Conservation (phyloP, 768 basidiomycete species). For the Kwoniella europaea region DNA sequence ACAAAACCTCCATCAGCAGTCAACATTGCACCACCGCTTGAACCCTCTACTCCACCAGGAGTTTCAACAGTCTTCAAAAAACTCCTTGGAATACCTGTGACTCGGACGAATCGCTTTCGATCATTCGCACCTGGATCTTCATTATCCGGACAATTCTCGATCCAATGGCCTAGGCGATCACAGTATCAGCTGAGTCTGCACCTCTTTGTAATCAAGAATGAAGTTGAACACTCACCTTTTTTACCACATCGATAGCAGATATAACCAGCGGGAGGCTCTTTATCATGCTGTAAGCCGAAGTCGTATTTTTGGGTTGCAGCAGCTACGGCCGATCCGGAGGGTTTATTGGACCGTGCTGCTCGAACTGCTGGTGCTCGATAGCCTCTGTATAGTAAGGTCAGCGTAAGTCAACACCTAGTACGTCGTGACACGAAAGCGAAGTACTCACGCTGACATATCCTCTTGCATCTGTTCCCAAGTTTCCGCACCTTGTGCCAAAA, state of each 20-base stretch:
- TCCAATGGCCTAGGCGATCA: slow-evolving; percentile 83
- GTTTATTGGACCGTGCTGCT: slow-evolving; percentile 22
- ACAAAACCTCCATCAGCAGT: slow-evolving; percentile 98
- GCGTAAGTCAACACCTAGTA: neutral
- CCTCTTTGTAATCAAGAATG: slow-evolving; percentile 5
- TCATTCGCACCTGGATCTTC: slow-evolving; percentile 94
- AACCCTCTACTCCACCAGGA: slow-evolving; percentile 59
- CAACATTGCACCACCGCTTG: slow-evolving; percentile 89
- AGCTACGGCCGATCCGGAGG: slow-evolving; percentile 19
- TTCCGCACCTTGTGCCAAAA: slow-evolving; percentile 91
- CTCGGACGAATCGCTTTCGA: slow-evolving; percentile 91
- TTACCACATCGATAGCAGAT: slow-evolving; percentile 98
- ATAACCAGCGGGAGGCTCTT: slow-evolving; percentile 76
- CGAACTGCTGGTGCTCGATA: slow-evolving; percentile 27
- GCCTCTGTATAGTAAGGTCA: neutral
- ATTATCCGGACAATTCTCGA: slow-evolving; percentile 97
- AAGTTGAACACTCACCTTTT: slow-evolving; percentile 67
- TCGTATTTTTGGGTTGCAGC: slow-evolving; percentile 58
- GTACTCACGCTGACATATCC: slow-evolving; percentile 99
- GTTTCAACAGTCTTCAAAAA: slow-evolving; percentile 96
- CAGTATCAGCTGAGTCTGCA: too few species aligned
- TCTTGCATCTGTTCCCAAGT: slow-evolving; percentile 99
- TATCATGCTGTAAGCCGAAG: slow-evolving; percentile 66
- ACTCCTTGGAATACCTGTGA: slow-evolving; percentile 96
- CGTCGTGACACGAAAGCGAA: neutral